Evolutionary conservation across 768 basidiomycete genomes (phyloP), one percentile per base, ranked within the genome.

Genomic region (Boletellus ananiceps): DNA sequence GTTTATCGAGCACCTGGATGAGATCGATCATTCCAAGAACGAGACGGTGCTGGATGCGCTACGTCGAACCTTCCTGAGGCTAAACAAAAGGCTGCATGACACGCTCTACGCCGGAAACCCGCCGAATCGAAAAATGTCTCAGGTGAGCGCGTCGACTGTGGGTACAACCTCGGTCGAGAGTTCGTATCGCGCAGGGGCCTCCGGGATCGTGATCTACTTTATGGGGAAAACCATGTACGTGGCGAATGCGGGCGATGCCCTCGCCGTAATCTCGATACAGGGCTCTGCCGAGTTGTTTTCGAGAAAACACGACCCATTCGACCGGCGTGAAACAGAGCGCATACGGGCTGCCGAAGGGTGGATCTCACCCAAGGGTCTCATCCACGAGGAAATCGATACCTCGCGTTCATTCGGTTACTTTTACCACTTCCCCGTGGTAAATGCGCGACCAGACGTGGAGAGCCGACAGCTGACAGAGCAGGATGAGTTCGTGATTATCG

Each of bases 401-500:
- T 93, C 94, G n/a, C 79, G 94, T 41, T 86, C 90, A 0, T 97
- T 98, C 68, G 96, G 96, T 0, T 92, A 87, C 69, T 97, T 83
- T 72, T 83, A 90, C 59, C 81, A 91, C 21, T 78, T 92, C 40
- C 95, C 94, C 0, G 82, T 93, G 31, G 80, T 98, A 66, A 95
- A 95, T 62, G 84, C 96, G 0, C 77, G 86, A 6, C 95, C 96
- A 0, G 81, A 91, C 64, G 79, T 95, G 52, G 73, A 72, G 56
- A 74, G 72, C 4, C 82, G 85, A 54, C 76, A 83, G 40, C 70
- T 99, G 15, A 77, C 82, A 2, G 85, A 90, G 53, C 77, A 83
- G 47, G 96, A 99, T 68, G 95, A 99, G 68, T 96, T 98, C 61
- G 80, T 98, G 60, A 95, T 99, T 70, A 79, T 99, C 52, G 96